Base-by-base conservation (phyloP, 2,329 filamentous ascomycete species). In the Coleophoma eucalyptorum region DNA sequence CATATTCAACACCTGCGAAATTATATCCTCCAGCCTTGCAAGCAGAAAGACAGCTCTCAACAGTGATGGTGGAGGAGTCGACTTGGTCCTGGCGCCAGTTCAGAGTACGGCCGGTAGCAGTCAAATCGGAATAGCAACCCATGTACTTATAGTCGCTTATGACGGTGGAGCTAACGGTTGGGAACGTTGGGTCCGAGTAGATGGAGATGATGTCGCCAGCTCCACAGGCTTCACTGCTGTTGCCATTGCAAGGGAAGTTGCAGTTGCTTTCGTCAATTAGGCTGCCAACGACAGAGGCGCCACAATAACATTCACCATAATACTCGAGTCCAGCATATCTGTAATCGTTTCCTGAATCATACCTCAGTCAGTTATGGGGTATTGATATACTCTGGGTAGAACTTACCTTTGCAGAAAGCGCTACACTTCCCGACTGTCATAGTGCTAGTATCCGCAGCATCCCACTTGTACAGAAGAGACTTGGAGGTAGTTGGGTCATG, bases 111-210 rank as follows among this genome's bases (percentile, higher is more conserved):
- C 61, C 61, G 26, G 43, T 16, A 12, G 46, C 54, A 2, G 62
- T 50, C 42, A 66, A 64, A 51, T 74, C 70, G 40, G 64, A 65
- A 54, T 72, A 74, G 52, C 72, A 75, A 48, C 72, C 72, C 43
- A 67, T 51, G 20, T 66, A 21, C 34, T 52, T 32, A 42, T 63
- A 66, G 50, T 65, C 63, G 3, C 58, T 46, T 45, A 66, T 65
- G 13, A 61, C 56, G 3, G 60, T 57, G 15, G 56, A 51, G 44
- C 61, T 50, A 4, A 64, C 58, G 5, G 56, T 49, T 2, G 59
- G 56, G 52, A 68, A 71, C 10, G 66, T 66, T 3, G 61, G 56
- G 45, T 70, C 69, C 51, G 66, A 64, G 44, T 65, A 67, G 31
- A 67, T 53, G 10, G 61, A 65, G 18, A 67, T 42, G 16, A 57